Base-by-base conservation (phyloP, 768 basidiomycete genomes). In the Russula emetica region DNA sequence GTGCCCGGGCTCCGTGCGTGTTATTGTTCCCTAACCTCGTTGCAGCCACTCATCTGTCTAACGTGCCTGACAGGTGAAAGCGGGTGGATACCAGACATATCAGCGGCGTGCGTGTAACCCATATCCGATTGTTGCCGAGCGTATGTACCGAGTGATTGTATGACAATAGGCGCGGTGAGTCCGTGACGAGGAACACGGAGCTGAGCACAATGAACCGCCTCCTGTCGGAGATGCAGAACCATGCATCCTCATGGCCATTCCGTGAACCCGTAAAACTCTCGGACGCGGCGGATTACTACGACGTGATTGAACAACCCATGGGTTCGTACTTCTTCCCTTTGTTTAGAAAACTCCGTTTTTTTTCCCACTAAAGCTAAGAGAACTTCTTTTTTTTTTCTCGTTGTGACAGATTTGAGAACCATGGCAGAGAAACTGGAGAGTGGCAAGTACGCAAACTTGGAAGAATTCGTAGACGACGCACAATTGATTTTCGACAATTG, bases 401-500 rank as follows among this genome's bases (percentile, higher is more conserved):
- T 38, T 30, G 20, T 28, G 50, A 40, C 70, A 97, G 94, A 98
- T 74, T 83, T 98, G 69, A 76, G 78, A 60, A 94, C 91, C 2
- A 96, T 98, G 84, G 84, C 88, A 68, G 80, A 87, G 72, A 98
- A 94, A 74, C 82, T 98, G n/a, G 87, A 92, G 40, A 84, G 80
- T n/a, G 89, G 89, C 72, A 85, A 90, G 71, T 98, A 98, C 74
- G 73, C 79, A 13, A 79, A 81, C n/a, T 76, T 94, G 56, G 86
- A 87, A 55, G 76, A 79, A 36, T 96, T 98, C 71, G 74, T 85
- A 22, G 83, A 81, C 49, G 97, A 98, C 72, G 88, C 88, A 18
- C 83, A 86, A 66, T 78, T 97, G 60, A 83, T 98, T 58, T 92
- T 92, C 70, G 84, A 92, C 68, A 99, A 99, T 71, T 97, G 95